phyloP scores from a whole-genome alignment of 129 eudicot species.

The Flaveria linearis region DNA sequence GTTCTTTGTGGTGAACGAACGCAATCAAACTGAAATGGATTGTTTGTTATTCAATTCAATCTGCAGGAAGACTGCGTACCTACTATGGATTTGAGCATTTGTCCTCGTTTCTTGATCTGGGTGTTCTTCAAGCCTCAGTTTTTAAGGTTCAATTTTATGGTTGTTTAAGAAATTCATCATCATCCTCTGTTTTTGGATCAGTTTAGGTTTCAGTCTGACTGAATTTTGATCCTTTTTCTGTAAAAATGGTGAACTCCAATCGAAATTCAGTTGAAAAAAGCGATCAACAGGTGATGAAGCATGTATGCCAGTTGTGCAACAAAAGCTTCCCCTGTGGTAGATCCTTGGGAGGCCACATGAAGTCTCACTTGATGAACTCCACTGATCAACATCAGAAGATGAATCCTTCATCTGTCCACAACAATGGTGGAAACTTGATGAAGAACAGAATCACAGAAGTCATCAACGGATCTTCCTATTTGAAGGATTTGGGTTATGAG shows the following conservation, averaged over 20 bases:
- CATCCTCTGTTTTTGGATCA: slow-evolving; percentile 31
- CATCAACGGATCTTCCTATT: slow-evolving; percentile 22
- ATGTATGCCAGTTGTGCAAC: slow-evolving; percentile 68
- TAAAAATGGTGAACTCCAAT: slow-evolving; percentile 20
- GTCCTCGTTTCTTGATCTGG: slow-evolving; percentile 40
- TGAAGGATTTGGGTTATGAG: slow-evolving; percentile 36
- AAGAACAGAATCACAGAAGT: too few relatives aligned
- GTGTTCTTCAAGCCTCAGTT: slow-evolving; percentile 12
- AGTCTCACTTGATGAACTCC: slow-evolving; percentile 73
- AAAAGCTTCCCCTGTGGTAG: slow-evolving; percentile 87
- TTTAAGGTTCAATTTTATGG: slow-evolving; percentile 29
- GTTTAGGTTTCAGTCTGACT: slow-evolving; percentile 31
- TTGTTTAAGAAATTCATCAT: slow-evolving; percentile 19
- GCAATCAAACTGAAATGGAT: too few relatives aligned
- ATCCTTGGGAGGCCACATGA: slow-evolving; percentile 98
- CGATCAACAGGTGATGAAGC: slow-evolving; percentile 56
- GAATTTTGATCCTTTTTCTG: slow-evolving; percentile 21
- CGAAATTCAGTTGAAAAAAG: slow-evolving; percentile 39
- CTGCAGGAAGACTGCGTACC: slow-evolving; percentile 14
- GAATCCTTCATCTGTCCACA: slow-evolving; percentile 36
- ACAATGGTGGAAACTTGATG: slow-evolving; percentile 22
- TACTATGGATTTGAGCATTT: slow-evolving; percentile 37
- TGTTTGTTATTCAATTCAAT: too few relatives aligned
- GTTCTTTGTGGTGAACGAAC: too few relatives aligned
- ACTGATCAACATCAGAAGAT: slow-evolving; percentile 22